Evolutionary conservation across 2,329 filamentous ascomycete species (phyloP).

Genomic region (Fusarium anthophilum): DNA sequence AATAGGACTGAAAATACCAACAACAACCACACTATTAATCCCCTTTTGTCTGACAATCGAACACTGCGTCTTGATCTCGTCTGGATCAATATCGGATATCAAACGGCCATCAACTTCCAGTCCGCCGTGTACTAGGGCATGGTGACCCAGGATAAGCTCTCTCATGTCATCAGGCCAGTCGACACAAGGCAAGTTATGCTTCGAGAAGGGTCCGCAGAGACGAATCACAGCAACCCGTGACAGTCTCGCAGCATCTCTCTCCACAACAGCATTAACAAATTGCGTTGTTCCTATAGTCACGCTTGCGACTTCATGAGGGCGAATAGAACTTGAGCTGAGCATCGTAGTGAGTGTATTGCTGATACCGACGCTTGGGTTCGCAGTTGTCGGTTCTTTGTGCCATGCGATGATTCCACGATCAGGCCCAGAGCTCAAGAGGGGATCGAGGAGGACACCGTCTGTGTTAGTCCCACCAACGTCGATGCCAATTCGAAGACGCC

Average conservation of each 20-base stretch:
- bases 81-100: constrained; percentile 57
- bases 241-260: constrained; percentile 59
- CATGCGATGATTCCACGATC: constrained; percentile 58
- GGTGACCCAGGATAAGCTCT: constrained; percentile 56
- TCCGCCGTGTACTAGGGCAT: constrained; percentile 58
- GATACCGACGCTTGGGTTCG: constrained; percentile 59
- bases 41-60: constrained; percentile 51
- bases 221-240: constrained; percentile 63
- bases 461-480: constrained; percentile 64
- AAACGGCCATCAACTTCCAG: constrained; percentile 61
- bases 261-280: constrained; percentile 67
- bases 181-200: constrained; percentile 59
- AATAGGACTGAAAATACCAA: constrained; percentile 63
- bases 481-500: constrained; percentile 54
- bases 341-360: constrained; percentile 55
- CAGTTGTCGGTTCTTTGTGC: constrained; percentile 60
- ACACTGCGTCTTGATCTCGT: constrained; percentile 53
- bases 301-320: constrained; percentile 53
- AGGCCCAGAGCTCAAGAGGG: constrained; percentile 45
- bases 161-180: constrained; percentile 64
- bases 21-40: constrained; percentile 58
- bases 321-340: constrained; percentile 48
- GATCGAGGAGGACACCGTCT: constrained; percentile 62
- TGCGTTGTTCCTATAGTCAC: constrained; percentile 66
- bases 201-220: constrained; percentile 63